phyloP scores from a whole-genome alignment of 2,329 filamentous ascomycete species.

The Dactylonectria macrodidyma region DNA sequence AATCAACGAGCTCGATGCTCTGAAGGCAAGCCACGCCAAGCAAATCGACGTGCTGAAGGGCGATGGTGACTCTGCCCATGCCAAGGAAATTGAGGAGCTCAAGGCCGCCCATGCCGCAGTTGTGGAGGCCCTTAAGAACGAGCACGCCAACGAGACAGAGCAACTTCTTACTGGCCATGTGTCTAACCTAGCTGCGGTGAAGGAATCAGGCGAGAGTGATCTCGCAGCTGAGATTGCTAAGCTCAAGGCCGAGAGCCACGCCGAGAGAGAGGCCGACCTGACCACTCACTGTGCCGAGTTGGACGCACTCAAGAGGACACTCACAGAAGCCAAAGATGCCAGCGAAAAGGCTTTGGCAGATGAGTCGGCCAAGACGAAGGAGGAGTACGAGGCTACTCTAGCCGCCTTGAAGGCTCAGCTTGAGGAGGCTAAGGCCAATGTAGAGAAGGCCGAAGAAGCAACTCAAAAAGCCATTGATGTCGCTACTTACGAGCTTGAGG shows the following conservation, averaged over 20 bases:
- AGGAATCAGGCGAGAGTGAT: conserved; percentile 48
- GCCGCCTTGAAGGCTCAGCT: conserved; percentile 42
- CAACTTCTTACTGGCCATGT: conserved; percentile 49
- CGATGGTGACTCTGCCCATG: conserved; percentile 58
- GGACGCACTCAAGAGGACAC: conserved; percentile 57
- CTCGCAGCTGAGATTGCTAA: conserved; percentile 52
- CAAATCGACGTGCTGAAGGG: conserved; percentile 61
- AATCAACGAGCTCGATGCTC: conserved; percentile 65
- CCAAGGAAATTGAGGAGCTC: conserved; percentile 59
- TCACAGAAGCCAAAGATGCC: conserved; percentile 61
- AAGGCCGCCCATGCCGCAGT: conserved; percentile 61
- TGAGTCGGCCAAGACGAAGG: conserved; percentile 54
- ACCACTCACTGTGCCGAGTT: conserved; percentile 55
- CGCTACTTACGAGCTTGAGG: conserved; percentile 61
- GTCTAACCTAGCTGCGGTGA: conserved; percentile 49
- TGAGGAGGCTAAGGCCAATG: conserved; percentile 59
- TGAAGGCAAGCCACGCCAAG: conserved; percentile 69
- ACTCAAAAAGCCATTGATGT: conserved; percentile 62
- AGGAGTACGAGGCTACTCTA: conserved; percentile 41
- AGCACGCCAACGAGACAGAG: conserved; percentile 57
- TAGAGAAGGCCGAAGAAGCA: conserved; percentile 61
- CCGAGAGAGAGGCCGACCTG: conserved; percentile 49
- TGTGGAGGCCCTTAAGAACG: conserved; percentile 60
- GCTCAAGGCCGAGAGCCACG: conserved; percentile 51
- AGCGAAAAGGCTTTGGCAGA: conserved; percentile 52